These are phyloP conservation scores for Panaeolus papilionaceus DNA, from an alignment of 768 basidiomycete genomes.

Conservation along the genomic window DNA sequence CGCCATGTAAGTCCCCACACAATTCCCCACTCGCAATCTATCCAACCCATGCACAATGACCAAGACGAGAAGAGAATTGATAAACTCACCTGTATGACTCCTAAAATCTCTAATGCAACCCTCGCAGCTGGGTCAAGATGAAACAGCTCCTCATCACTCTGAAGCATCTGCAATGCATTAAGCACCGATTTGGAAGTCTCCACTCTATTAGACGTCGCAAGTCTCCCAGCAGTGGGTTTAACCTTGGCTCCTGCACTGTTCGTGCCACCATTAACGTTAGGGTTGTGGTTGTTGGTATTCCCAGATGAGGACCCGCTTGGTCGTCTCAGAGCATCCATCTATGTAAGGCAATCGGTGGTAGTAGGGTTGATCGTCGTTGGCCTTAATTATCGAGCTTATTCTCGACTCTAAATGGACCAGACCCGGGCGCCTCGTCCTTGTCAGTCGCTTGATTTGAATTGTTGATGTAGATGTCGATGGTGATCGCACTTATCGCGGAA, in stretches of 20 bases:
- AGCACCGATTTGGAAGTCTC: constrained; percentile 6
- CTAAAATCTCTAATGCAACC: constrained; percentile 1
- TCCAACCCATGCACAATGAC: too few relatives aligned
- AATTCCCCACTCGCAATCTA: too few relatives aligned
- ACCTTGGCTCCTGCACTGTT: background rate
- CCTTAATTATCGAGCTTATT: background rate
- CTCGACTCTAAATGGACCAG: background rate
- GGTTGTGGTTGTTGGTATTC: background rate
- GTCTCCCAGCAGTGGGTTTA: background rate
- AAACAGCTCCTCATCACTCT: constrained; percentile 5
- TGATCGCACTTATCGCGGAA: background rate
- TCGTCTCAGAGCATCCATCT: background rate
- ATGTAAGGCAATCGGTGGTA: too few relatives aligned
- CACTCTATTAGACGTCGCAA: constrained; percentile 3
- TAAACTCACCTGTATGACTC: background rate
- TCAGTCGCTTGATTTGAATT: background rate
- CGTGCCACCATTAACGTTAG: background rate
- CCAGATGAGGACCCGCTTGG: background rate
- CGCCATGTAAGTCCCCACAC: background rate
- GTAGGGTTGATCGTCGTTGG: background rate
- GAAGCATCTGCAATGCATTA: background rate
- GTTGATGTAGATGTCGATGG: background rate
- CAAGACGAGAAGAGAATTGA: background rate
- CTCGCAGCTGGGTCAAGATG: constrained; percentile 8
- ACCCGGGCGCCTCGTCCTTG: background rate